Base-by-base conservation (phyloP, 495 filamentous ascomycete genomes). In the Penicillium egyptiacum region DNA sequence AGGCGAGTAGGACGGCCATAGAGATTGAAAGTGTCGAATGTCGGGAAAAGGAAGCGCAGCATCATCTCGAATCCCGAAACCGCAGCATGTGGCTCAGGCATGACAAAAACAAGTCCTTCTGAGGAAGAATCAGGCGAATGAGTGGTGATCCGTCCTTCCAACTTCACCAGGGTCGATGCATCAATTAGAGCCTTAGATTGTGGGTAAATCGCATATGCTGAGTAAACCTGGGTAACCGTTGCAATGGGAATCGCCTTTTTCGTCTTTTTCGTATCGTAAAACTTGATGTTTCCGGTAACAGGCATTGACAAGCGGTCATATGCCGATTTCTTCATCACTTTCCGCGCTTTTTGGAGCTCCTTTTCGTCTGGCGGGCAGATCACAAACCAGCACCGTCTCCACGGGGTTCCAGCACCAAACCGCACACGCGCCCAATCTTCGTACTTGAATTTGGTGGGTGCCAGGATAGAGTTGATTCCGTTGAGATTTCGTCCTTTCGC, bases 331-430 rank as follows among this genome's bases (percentile, higher is more conserved):
- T 96, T 97, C 63, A 86, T 68, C 11, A 86, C 79, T 63, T 96
- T 97, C 58, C 90, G 86, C 22, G 86, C 80, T 65, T 91, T 96
- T 57, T 88, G 85, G 40, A 86, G 82, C 52, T 94, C 88, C 73
- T 98, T 99, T 70, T 96, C 92, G 62, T 92, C 88, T 4, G 95
- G 94, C 20, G 93, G 94, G 10, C 83, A 83, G 54, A 97, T 87
- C 58, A 98, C 93, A 71, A 91, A 96, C 90, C 91, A 99, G 69
- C 92, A 98, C 14, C 93, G 87, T 63, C 88, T 84, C 94, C 94
- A 99, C 2, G 94, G 93, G 10, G 93, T 96, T 17, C 94, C 94
- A 14, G 95, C 93, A 17, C 94, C 94, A 64, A 99, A 99, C 60
- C 94, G 80, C 17, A 99, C 95, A 48, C 94, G 84, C 3, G 89